Evolutionary conservation across 2,329 filamentous ascomycete genomes (phyloP), one percentile per base, ranked within the genome.

Genomic region (Hypoxylon sp.): DNA sequence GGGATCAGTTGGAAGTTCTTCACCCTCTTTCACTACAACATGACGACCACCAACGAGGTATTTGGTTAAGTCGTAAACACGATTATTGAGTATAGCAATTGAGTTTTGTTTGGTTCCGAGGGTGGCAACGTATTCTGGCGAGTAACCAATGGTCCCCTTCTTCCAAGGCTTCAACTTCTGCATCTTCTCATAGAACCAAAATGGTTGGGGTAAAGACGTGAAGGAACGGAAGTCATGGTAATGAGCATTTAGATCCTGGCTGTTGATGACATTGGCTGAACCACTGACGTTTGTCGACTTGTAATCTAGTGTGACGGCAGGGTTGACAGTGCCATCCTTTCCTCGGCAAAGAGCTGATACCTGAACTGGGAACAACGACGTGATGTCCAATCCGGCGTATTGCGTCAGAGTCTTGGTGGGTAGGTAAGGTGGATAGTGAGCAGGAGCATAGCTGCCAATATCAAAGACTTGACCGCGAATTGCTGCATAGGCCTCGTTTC

Each of bases 131-230:
- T 96, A 97, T 68, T 92, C 75, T 0, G 90, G 81, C 9, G 92
- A 93, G 79, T 94, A 99, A 25, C 94, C 96, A 55, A 99, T 84
- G 69, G 89, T 90, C 52, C 96, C 96, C 79, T 97, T 97, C 80
- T 92, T 91, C 84, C 91, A 98, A 72, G 90, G 81, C 73, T 91
- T 91, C 58, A 99, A 82, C 78, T 90, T 89, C 32, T 90, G 85
- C 87, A 98, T 93, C 78, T 94, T 90, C 81, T 99, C 93, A 63
- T 86, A 91, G 82, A 95, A 98, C 96, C 96, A 99, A 77, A 97
- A 93, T 1, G 91, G 89, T 10, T 94, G 90, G 55, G 87, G 91
- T 76, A 97, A 93, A 71, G 94, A 93, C 34, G 87, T 93, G 76
- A 88, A 94, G 76, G 87, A 89, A 65, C 96, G 90, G 87, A 99